These are phyloP conservation scores for Phoma sp. DNA, from an alignment of 2,329 filamentous ascomycete genomes.

Conservation along the genomic window DNA sequence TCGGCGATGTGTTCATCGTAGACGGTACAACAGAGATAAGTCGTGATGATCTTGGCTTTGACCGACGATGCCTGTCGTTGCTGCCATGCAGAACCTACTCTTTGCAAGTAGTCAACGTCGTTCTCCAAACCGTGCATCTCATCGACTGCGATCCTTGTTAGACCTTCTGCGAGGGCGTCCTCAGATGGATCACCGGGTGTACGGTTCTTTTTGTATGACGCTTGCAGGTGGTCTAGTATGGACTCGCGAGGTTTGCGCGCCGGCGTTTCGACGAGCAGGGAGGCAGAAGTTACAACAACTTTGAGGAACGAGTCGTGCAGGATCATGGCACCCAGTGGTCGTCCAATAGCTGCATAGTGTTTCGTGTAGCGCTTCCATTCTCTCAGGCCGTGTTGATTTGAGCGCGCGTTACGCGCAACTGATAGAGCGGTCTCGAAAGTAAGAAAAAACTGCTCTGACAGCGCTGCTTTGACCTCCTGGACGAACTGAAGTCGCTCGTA, in stretches of 20 bases:
- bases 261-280: conserved; percentile 70
- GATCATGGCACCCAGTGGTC: conserved; percentile 89
- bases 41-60: conserved; percentile 81
- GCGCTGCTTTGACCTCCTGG: conserved; percentile 71
- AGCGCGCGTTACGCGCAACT: conserved; percentile 81
- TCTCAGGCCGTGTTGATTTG: conserved; percentile 69
- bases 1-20: conserved; percentile 84
- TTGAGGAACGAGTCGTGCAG: conserved; percentile 88
- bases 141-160: conserved; percentile 77
- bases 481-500: conserved; percentile 77
- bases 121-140: conserved; percentile 89
- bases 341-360: conserved; percentile 79
- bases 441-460: conserved; percentile 86
- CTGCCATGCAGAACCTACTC: conserved; percentile 80
- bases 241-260: conserved; percentile 67
- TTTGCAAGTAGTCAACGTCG: conserved; percentile 85
- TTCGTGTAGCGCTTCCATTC: conserved; percentile 90
- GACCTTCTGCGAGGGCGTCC: conserved; percentile 57
- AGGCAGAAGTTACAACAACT: conserved; percentile 79
- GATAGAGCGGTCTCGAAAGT: conserved; percentile 90
- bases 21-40: conserved; percentile 84
- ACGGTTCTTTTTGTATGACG: conserved; percentile 26
- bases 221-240: conserved; percentile 72
- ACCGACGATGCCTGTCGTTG: conserved; percentile 86
- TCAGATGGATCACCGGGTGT: conserved; percentile 29